Evolutionary conservation across 768 basidiomycete genomes (phyloP).

Genomic region (Mrakia gelida): DNA sequence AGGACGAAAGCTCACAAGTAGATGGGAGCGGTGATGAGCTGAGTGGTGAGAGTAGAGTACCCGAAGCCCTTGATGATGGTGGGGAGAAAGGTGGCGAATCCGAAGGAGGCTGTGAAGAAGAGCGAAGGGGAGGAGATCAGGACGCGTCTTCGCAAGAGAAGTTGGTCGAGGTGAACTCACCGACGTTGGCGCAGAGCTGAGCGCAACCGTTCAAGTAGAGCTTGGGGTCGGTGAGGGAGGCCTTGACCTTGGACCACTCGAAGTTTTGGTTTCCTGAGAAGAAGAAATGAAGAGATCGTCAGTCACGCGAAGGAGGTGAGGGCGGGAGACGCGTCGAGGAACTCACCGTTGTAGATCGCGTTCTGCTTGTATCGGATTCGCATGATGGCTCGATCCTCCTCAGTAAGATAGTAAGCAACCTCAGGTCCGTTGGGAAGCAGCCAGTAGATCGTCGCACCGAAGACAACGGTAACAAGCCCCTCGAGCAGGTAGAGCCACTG

Average conservation of each 20-base stretch:
- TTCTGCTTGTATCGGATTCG: slow-evolving; percentile 33
- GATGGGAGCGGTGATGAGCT: too few relatives aligned
- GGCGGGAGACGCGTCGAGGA: too few relatives aligned
- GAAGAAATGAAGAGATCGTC: too few relatives aligned
- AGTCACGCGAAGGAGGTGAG: too few relatives aligned
- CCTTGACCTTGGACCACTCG: slow-evolving; percentile 34
- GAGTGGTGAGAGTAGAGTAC: neutral
- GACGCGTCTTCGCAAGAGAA: neutral
- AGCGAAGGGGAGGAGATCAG: neutral
- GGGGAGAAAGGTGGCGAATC: slow-evolving; percentile 35
- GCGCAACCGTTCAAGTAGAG: slow-evolving; percentile 30
- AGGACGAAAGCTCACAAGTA: neutral
- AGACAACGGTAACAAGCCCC: slow-evolving; percentile 36
- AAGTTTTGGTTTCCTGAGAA: slow-evolving; percentile 33
- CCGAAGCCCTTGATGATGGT: slow-evolving; percentile 31
- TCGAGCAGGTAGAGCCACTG: slow-evolving; percentile 35
- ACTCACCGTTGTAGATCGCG: slow-evolving; percentile 33
- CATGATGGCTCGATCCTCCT: slow-evolving; percentile 31
- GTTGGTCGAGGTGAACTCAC: neutral
- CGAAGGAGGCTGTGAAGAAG: slow-evolving; percentile 29
- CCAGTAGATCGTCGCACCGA: slow-evolving; percentile 34
- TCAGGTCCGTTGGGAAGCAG: slow-evolving; percentile 36
- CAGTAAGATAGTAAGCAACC: slow-evolving; percentile 35
- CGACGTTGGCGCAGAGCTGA: slow-evolving; percentile 36
- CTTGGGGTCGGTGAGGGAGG: slow-evolving; percentile 31